A percentile compares a stretch with the other conserved stretches of the same genome.
Conservation (phyloP, 768 basidiomycete genomes). For the Pholiota conissans region DNA sequence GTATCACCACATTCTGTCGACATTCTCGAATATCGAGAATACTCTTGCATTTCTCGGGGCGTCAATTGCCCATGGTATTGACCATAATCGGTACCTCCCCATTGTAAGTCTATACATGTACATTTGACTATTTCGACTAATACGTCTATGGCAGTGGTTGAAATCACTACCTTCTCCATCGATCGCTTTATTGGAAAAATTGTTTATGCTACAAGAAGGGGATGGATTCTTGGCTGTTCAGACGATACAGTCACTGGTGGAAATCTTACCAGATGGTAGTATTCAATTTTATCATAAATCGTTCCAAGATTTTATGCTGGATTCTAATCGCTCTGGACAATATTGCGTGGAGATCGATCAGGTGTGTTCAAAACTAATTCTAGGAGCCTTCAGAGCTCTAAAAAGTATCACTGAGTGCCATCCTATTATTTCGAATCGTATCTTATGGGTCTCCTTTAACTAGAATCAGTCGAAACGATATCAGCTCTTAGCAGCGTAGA, state of each 20-base stretch:
- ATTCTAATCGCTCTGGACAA: background rate
- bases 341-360: background rate
- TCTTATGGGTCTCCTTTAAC: background rate
- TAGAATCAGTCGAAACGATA: background rate
- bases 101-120: too few species aligned
- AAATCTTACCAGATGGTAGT: background rate
- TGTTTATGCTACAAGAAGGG: background rate
- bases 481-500: too few species aligned
- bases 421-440: background rate
- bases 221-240: background rate
- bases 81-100: too few species aligned
- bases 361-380: background rate
- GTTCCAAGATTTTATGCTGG: background rate
- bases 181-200: background rate
- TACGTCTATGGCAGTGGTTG: too few species aligned
- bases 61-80: too few species aligned
- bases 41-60: too few species aligned
- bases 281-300: background rate
- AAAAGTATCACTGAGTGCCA: background rate
- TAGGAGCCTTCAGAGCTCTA: background rate
- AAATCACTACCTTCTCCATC: background rate
- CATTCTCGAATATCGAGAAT: too few species aligned
- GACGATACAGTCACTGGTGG: background rate
- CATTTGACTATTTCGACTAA: too few species aligned
- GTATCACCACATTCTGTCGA: too few species aligned